Percentiles rank a stretch among this genome's conserved stretches.
Evolutionary conservation across 2,329 filamentous ascomycete genomes (phyloP).

Genomic region (Kalmusia sp.): DNA sequence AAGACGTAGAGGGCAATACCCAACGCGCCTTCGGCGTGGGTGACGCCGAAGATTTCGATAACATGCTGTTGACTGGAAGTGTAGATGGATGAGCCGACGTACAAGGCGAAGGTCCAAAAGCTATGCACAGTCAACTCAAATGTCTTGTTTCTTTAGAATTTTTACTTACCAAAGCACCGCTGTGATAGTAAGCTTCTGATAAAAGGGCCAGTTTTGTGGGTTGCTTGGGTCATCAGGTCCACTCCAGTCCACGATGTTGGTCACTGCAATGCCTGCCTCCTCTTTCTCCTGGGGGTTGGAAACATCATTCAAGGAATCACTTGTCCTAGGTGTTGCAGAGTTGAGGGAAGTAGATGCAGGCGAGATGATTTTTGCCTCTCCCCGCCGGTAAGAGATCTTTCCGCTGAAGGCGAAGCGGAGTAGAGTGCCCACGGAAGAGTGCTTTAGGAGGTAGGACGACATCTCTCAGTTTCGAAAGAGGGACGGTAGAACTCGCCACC

Average conservation of each 20-base stretch:
- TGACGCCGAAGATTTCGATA: constrained; percentile 60
- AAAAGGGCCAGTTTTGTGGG: constrained; percentile 44
- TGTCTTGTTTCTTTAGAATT: not conserved
- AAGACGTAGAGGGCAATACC: constrained; percentile 69
- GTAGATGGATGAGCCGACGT: constrained; percentile 61
- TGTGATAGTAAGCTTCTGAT: constrained; percentile 41
- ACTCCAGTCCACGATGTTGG: constrained; percentile 49
- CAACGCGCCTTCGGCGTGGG: constrained; percentile 59
- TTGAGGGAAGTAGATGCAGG: not conserved
- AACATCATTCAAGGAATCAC: not conserved
- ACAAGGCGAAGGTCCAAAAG: constrained; percentile 67
- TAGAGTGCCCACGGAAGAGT: constrained; percentile 9
- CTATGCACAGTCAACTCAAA: constrained; percentile 41
- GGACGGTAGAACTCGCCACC: not conserved
- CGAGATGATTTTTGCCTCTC: constrained; percentile 6
- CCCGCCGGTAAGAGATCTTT: constrained; percentile 6
- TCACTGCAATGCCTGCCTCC: constrained; percentile 13
- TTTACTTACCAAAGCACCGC: constrained; percentile 23
- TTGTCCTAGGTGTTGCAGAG: not conserved
- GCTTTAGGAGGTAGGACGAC: constrained; percentile 10
- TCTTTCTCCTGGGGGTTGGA: not conserved
- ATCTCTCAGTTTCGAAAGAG: not conserved
- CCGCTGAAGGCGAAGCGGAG: not conserved
- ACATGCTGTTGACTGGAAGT: constrained; percentile 52
- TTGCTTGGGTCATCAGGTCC: constrained; percentile 43